These are phyloP conservation scores for Trichosporon coremiiforme DNA, from an alignment of 1,284 basidiomycete species.

Conservation along the genomic window DNA sequence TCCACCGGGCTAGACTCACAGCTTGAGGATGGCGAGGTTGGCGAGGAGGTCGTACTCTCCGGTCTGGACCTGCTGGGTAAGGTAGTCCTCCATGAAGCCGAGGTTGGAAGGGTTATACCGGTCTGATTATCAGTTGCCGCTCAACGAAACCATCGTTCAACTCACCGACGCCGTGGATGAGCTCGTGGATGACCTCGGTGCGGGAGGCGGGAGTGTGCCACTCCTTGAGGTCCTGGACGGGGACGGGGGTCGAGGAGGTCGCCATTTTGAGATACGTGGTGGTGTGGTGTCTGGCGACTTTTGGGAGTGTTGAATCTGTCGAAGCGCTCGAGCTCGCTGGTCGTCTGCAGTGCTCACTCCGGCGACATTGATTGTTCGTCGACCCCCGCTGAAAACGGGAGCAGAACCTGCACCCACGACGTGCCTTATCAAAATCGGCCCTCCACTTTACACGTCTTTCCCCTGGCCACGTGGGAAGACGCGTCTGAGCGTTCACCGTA, in stretches of 20 bases:
- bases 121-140: conserved; percentile 62
- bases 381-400: conserved; percentile 15
- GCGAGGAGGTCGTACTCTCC: conserved; percentile 91
- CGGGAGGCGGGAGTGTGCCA: conserved; percentile 67
- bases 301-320: conserved; percentile 16
- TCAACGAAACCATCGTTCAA: conserved; percentile 23
- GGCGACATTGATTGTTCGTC: conserved; percentile 19
- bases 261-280: conserved; percentile 37
- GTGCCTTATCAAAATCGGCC: not conserved
- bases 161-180: conserved; percentile 88
- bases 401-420: not conserved
- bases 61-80: conserved; percentile 84
- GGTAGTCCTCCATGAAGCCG: conserved; percentile 88
- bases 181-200: conserved; percentile 80
- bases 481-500: conserved; percentile 7
- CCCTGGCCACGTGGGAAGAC: not conserved
- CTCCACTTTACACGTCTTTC: conserved; percentile 13
- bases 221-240: conserved; percentile 45
- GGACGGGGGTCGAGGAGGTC: conserved; percentile 39
- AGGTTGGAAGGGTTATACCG: conserved; percentile 95
- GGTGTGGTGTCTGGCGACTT: conserved; percentile 22
- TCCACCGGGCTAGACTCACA: conserved; percentile 59
- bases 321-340: conserved; percentile 15
- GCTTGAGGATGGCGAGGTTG: conserved; percentile 77
- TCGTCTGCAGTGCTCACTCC: not conserved